Percentiles rank a stretch among this genome's conserved stretches.
Evolutionary conservation across 352 stramenopile species (phyloP).

Genomic region (Phytophthora syringae): DNA sequence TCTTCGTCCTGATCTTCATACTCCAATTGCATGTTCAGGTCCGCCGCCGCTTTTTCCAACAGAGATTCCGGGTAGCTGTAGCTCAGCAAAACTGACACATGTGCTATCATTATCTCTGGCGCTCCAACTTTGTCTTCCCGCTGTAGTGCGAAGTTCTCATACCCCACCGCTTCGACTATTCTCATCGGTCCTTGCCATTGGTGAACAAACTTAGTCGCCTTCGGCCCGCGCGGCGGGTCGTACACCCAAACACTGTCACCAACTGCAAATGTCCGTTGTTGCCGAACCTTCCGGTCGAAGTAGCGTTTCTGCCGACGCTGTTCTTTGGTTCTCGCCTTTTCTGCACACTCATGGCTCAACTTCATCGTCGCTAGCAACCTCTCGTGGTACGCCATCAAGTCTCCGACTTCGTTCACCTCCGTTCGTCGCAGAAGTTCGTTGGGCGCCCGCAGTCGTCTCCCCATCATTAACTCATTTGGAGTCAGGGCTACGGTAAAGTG

Average conservation of each 20-base stretch:
- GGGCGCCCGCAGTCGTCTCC: background rate
- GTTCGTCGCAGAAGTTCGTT: background rate
- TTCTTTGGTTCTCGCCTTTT: background rate
- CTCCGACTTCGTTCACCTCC: background rate
- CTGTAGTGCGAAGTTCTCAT: background rate
- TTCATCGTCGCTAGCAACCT: background rate
- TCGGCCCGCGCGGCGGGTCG: background rate
- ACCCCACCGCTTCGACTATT: background rate
- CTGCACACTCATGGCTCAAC: background rate
- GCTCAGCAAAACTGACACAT: background rate
- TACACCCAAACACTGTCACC: conserved; percentile 6
- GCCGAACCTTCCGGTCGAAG: background rate
- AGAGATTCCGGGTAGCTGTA: background rate
- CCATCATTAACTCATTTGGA: background rate
- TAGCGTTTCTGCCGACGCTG: background rate
- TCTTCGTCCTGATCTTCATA: background rate
- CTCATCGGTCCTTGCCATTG: background rate
- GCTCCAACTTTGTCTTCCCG: conserved; percentile 1
- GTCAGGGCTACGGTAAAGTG: background rate
- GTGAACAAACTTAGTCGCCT: conserved; percentile 11
- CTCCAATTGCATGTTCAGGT: background rate
- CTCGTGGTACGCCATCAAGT: background rate
- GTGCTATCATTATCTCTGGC: background rate
- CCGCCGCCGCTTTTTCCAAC: background rate
- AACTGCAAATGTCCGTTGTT: background rate